Percentiles rank a stretch among this genome's conserved stretches.
Conservation (phyloP, 2,329 filamentous ascomycete species). For the Colletotrichum navitas region DNA sequence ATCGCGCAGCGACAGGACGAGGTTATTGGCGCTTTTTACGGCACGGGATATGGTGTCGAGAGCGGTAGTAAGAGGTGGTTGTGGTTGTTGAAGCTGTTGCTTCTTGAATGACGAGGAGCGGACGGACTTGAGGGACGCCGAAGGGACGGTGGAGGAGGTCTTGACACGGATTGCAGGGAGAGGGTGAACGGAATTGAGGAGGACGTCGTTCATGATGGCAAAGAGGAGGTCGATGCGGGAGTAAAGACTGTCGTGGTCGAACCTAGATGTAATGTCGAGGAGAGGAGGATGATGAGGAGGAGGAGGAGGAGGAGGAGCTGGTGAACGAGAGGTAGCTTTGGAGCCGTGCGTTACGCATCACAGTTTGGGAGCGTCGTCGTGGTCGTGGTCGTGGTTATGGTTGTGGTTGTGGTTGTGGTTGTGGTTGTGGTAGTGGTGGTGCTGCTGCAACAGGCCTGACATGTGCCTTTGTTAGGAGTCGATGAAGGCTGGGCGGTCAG, state of each 20-base stretch:
- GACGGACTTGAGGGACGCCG: slow-evolving; percentile 29
- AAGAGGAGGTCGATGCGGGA: not conserved
- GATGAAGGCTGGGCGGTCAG: slow-evolving; percentile 28
- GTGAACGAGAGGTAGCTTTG: slow-evolving; percentile 28
- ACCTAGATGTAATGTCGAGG: slow-evolving; percentile 9
- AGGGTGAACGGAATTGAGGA: slow-evolving; percentile 41
- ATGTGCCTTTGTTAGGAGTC: slow-evolving; percentile 31
- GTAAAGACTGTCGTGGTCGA: not conserved
- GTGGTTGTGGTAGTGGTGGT: not conserved
- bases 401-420: not conserved
- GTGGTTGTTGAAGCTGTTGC: slow-evolving; percentile 22
- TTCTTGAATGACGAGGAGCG: slow-evolving; percentile 35
- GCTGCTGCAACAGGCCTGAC: slow-evolving; percentile 26
- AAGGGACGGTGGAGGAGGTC: slow-evolving; percentile 15
- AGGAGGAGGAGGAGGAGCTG: not conserved
- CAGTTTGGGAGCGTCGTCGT: slow-evolving; percentile 18
- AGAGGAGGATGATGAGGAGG: not conserved
- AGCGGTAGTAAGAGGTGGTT: slow-evolving; percentile 24
- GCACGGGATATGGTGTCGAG: slow-evolving; percentile 48
- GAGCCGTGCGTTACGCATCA: slow-evolving; percentile 39
- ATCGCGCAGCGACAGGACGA: slow-evolving; percentile 64
- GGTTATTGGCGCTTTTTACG: slow-evolving; percentile 56
- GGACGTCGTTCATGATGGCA: slow-evolving; percentile 42
- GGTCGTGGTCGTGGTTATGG: too few relatives aligned
- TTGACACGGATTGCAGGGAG: slow-evolving; percentile 32